Base-by-base conservation (phyloP, 768 basidiomycete species). In the Solioccasus polychromus region DNA sequence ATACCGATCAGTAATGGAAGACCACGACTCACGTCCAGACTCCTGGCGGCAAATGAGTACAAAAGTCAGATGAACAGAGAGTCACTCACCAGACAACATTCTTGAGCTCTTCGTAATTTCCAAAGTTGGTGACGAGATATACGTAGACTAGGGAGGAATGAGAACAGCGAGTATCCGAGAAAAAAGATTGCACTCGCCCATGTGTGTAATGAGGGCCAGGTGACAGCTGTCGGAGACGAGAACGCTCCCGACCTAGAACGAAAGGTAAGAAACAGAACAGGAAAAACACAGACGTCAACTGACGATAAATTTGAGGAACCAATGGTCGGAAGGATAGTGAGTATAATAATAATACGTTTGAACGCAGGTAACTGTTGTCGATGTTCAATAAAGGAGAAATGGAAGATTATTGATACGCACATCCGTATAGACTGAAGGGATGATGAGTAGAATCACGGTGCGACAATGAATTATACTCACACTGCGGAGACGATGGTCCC, bases 321-420 rank as follows among this genome's bases (percentile, higher is more conserved):
- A 79, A 20, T 61, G 54, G 56, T 82, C 80, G 20, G 61, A 66
- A 42, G 77, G 73, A 54, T 81, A 68, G 3, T 47, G 71, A 14
- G 63, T 68, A 45, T 61, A 80, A 53, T 82, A 83, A 50, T 74
- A 79, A 69, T 71, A 79, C 1, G 72, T 69, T 57, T 83, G 81
- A 23, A 81, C 61, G 31, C 68, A 68, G 7, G 77, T 76, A n/a
- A 80, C 80, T 83, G 35, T 39, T 2, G 45, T 17, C 24, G 19
- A n/a, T 9, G 23, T 17, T 54, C 28, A 35, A 48, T 4, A 8
- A 14, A 12, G 14, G 17, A 18, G 0, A 35, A 5, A 29, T 19
- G 24, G 6, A 31, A 19, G 12, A 14, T 14, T 12, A 26, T n/a
- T 17, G 23, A 2, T 34, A 56, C 66, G 9, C 44, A 79, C 79